Evolutionary conservation across 2,329 filamentous ascomycete species (phyloP), one percentile per base, ranked within the genome.

Genomic region (Fusarium devonianum): DNA sequence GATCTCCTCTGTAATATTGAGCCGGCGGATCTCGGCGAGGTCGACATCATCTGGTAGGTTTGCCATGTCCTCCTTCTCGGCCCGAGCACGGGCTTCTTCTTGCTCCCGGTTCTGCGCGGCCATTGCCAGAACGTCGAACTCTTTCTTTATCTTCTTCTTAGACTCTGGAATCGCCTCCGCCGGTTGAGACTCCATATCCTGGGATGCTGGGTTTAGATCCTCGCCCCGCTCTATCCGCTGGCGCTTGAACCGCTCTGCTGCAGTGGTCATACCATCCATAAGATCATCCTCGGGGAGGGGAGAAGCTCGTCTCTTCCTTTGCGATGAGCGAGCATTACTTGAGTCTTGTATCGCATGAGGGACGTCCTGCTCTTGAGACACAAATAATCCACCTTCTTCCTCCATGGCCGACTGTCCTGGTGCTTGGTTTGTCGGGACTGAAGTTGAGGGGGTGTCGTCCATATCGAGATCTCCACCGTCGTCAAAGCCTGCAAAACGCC

Each of bases 1-100:
- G 72, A 96, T 89, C 56, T 88, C 82, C 65, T 94, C 90, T 2
- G 96, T 81, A 12, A 92, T 83, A 3, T 88, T 88, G 3, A 95
- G 75, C 11, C 86, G 84, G 18, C 86, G 85, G 53, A 96, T 86
- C 30, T 87, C 82, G 2, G 84, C 81, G 21, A 95, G 80, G 53
- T 92, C 86, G 43, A 93, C 83, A 53, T 87, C 83, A 3, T 77
- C 88, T 30, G 65, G 81, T 57, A 73, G 77, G 63, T 70, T 79
- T 59, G 67, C 85, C 36, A 76, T 71, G 19, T 79, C 77, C 52
- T 81, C 79, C 11, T 76, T 76, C 64, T 87, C 83, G 1, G 76
- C 77, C 16, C 74, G 75, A 3, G 78, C 77, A 2, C 72, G 76
- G n/a, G 85, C 85, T 63, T 91, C 88, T 47, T 90, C 88, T 53